A percentile compares a stretch with the other conserved stretches of the same genome.
Conservation (phyloP, 169 alveolate species). For the Fabrea salina region DNA sequence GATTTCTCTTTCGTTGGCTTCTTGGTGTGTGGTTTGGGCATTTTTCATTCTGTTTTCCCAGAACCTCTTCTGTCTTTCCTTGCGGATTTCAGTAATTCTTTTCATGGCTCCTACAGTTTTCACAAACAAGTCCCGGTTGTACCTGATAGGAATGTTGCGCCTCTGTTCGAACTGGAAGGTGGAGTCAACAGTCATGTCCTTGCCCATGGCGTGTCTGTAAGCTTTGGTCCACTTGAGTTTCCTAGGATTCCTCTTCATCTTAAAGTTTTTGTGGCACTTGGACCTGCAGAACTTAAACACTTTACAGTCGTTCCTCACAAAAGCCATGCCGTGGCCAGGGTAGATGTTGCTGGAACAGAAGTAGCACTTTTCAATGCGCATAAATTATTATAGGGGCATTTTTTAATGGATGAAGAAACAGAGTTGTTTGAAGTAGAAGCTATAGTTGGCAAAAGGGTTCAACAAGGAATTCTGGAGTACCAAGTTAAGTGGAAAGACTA, state of each 20-base stretch:
- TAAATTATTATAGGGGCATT: conserved; percentile 46
- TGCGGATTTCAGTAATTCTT: conserved; percentile 90
- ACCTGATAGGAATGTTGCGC: conserved; percentile 93
- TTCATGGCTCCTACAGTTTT: conserved; percentile 96
- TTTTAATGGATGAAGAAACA: background rate
- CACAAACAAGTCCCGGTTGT: conserved; percentile 93
- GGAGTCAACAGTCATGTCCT: conserved; percentile 95
- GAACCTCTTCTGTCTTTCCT: conserved; percentile 84
- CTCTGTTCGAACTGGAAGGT: conserved; percentile 96
- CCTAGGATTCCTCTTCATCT: conserved; percentile 98
- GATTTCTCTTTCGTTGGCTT: conserved; percentile 49
- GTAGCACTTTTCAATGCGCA: conserved; percentile 97
- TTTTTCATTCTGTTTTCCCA: conserved; percentile 65
- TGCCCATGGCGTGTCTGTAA: conserved; percentile 91
- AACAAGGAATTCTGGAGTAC: background rate
- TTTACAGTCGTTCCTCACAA: conserved; percentile 97
- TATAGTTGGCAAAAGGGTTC: background rate
- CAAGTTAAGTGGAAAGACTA: conserved; percentile 12
- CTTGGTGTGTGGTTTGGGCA: background rate
- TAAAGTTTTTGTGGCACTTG: conserved; percentile 97
- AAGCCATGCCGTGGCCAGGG: conserved; percentile 98
- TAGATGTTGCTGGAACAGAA: conserved; percentile 95
- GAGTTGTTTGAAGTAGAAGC: background rate
- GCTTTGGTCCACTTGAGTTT: conserved; percentile 99
- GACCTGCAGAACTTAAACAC: conserved; percentile 97